phyloP scores from a whole-genome alignment of 2,329 filamentous ascomycete genomes.

The Chlorencoelia australis region DNA sequence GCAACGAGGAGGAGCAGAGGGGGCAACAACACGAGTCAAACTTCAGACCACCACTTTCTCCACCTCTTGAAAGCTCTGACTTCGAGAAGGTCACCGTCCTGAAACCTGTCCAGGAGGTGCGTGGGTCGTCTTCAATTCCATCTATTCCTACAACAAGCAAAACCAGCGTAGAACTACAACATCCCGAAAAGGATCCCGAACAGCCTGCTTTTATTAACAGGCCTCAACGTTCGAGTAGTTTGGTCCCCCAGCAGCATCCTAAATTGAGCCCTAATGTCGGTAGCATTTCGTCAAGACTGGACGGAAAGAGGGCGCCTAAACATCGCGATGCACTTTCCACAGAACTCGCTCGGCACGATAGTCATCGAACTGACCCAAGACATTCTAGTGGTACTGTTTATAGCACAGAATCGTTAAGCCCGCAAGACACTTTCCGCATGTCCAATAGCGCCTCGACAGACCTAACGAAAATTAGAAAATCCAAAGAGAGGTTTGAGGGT shows the following conservation, averaged over 20 bases:
- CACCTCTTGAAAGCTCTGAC: background rate
- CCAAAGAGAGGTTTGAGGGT: too few species aligned
- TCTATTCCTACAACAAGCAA: background rate
- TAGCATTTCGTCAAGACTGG: background rate
- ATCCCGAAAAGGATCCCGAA: too few species aligned
- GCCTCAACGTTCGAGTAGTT: too few species aligned
- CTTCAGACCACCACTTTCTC: background rate
- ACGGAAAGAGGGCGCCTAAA: slow-evolving; percentile 3
- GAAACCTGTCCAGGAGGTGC: slow-evolving; percentile 29
- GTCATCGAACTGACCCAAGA: slow-evolving; percentile 9
- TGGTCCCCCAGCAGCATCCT: slow-evolving; percentile 3
- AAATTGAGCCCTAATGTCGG: background rate
- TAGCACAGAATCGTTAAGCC: slow-evolving; percentile 9
- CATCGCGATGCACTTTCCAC: slow-evolving; percentile 11
- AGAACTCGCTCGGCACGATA: slow-evolving; percentile 6
- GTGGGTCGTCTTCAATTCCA: slow-evolving; percentile 21
- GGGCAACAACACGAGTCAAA: too few species aligned
- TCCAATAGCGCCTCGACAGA: slow-evolving; percentile 14
- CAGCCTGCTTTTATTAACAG: too few species aligned
- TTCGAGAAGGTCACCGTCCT: slow-evolving; percentile 23
- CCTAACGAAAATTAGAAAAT: too few species aligned
- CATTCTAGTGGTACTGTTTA: slow-evolving; percentile 17
- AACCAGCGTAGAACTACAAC: too few species aligned
- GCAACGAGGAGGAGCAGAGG: too few species aligned
- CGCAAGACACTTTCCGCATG: slow-evolving; percentile 10